Evolutionary conservation across 768 basidiomycete species (phyloP).

Genomic region (Pleurotus pulmonarius): DNA sequence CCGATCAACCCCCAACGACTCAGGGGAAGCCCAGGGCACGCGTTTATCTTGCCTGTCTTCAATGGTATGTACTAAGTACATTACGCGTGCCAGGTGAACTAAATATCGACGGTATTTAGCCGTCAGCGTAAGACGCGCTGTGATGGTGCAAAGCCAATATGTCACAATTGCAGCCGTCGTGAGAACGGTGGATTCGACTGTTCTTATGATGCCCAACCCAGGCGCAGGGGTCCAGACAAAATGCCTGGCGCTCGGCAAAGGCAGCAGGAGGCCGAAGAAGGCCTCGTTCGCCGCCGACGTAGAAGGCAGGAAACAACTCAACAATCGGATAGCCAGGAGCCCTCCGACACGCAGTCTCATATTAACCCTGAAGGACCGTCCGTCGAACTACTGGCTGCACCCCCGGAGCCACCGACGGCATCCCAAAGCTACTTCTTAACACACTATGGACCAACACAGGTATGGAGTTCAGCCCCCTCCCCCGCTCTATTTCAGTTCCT

Average conservation of each 20-base stretch:
- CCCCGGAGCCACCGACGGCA: no score
- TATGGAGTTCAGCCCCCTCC: no score
- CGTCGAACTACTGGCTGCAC: no score
- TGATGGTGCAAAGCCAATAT: slow-evolving; percentile 74
- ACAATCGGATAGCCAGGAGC: no score
- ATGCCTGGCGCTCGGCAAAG: slow-evolving; percentile 77
- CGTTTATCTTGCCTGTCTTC: slow-evolving; percentile 76
- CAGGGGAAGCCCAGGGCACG: slow-evolving; percentile 75
- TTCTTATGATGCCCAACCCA: slow-evolving; percentile 66
- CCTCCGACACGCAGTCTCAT: no score
- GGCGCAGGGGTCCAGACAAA: slow-evolving; percentile 78
- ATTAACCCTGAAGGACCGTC: no score
- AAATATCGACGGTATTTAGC: slow-evolving; percentile 30
- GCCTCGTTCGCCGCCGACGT: slow-evolving; percentile 31
- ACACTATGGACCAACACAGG: no score
- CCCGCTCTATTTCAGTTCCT: no score
- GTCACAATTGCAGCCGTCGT: slow-evolving; percentile 68
- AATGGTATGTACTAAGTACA: slow-evolving; percentile 48
- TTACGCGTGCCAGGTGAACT: slow-evolving; percentile 7
- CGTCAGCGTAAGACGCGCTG: slow-evolving; percentile 79
- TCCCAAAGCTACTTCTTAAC: no score
- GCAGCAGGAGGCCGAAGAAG: not conserved
- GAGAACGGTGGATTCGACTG: slow-evolving; percentile 44
- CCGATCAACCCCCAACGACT: slow-evolving; percentile 76
- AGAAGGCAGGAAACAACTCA: slow-evolving; percentile 17